These are phyloP conservation scores for Rheum nobile DNA, from an alignment of 148 eudicot species.

Conservation along the genomic window DNA sequence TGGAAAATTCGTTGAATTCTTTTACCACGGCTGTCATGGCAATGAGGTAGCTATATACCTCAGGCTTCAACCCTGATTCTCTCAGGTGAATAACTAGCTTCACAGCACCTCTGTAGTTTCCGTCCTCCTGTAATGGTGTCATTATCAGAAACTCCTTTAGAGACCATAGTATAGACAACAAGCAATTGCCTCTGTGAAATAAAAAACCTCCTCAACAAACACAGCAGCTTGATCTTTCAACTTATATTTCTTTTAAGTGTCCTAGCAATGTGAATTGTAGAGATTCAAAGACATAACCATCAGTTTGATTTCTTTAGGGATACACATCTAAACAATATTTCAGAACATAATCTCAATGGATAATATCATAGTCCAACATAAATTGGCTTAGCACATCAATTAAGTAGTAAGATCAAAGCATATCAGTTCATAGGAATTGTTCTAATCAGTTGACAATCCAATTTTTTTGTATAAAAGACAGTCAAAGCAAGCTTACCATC, in stretches of 20 bases:
- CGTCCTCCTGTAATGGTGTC: constrained; percentile 44
- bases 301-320: background rate
- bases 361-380: background rate
- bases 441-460: background rate
- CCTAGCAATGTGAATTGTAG: background rate
- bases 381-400: background rate
- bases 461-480: background rate
- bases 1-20: constrained; percentile 66
- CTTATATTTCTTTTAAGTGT: too few species aligned
- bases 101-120: constrained; percentile 67
- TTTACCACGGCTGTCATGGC: constrained; percentile 89
- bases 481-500: constrained; percentile 45
- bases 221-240: too few species aligned
- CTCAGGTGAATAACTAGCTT: constrained; percentile 50
- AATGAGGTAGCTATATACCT: constrained; percentile 68
- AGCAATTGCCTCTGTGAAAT: background rate
- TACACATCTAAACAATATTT: background rate
- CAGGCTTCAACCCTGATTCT: constrained; percentile 62
- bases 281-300: background rate
- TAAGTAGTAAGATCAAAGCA: background rate
- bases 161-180: background rate
- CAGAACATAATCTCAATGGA: background rate
- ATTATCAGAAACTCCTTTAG: background rate
- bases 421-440: background rate
- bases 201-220: too few species aligned